A percentile compares a stretch with the other conserved stretches of the same genome.
Conservation (phyloP, 768 basidiomycete genomes). For the Pleurotus giganteus region DNA sequence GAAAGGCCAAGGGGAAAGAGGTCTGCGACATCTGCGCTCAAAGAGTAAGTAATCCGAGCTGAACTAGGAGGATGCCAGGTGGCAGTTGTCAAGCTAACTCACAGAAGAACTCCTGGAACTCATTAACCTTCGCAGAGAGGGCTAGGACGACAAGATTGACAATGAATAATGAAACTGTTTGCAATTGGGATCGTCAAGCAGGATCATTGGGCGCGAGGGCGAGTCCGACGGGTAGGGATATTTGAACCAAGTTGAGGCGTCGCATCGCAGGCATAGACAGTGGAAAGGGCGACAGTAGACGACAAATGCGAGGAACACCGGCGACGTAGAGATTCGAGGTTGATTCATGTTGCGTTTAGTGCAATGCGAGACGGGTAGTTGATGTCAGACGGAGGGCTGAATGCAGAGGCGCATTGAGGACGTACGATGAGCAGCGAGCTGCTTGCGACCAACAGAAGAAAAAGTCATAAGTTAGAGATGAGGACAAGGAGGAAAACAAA, state of each 20-base stretch:
- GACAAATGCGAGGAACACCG: too few species aligned
- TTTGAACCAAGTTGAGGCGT: too few species aligned
- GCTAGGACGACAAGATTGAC: constrained; percentile 50
- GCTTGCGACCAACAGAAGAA: constrained; percentile 24
- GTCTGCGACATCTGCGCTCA: constrained; percentile 49
- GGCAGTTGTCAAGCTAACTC: constrained; percentile 21
- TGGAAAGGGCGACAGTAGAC: too few species aligned
- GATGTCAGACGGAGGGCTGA: too few species aligned
- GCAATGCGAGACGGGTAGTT: too few species aligned
- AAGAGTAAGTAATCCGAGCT: constrained; percentile 8
- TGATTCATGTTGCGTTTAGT: too few species aligned
- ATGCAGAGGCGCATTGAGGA: not conserved
- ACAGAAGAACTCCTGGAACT: constrained; percentile 63
- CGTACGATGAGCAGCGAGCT: constrained; percentile 9
- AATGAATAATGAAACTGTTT: constrained; percentile 40
- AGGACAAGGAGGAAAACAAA: not conserved
- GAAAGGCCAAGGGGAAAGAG: constrained; percentile 61
- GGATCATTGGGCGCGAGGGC: too few species aligned
- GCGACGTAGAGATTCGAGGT: too few species aligned
- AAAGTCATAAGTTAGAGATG: constrained; percentile 11
- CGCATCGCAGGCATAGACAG: too few species aligned
- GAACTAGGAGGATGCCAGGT: not conserved
- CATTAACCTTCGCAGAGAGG: constrained; percentile 51
- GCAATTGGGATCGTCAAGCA: constrained; percentile 5
- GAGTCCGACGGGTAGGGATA: too few species aligned